These are phyloP conservation scores for Heterobasidion irregulare DNA, from an alignment of 1,284 basidiomycete genomes.

Conservation along the genomic window DNA sequence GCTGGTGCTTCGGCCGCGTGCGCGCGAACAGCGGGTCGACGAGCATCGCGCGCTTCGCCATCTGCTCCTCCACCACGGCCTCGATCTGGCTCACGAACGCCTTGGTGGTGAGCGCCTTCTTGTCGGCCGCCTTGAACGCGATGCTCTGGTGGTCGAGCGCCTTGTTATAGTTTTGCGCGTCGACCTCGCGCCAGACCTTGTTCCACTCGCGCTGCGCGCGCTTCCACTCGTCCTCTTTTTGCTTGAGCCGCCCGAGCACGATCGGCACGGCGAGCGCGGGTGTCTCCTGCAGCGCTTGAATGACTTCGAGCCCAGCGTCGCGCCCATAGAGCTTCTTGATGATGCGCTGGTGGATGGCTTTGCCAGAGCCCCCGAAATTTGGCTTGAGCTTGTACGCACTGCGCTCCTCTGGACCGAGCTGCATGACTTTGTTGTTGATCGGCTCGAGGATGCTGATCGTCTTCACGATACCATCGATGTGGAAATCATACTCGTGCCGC, in stretches of 20 bases:
- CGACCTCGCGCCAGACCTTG: conserved; percentile 97
- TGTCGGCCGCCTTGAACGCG: conserved; percentile 87
- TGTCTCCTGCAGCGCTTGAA: conserved; percentile 89
- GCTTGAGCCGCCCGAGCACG: conserved; percentile 86
- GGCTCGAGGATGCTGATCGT: conserved; percentile 92
- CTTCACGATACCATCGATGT: conserved; percentile 94
- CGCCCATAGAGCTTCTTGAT: conserved; percentile 97
- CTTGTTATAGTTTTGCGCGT: conserved; percentile 89
- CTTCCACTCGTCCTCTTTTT: conserved; percentile 99
- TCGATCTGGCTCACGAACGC: conserved; percentile 88
- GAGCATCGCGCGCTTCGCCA: conserved; percentile 67
- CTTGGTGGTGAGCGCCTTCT: conserved; percentile 83
- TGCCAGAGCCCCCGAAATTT: conserved; percentile 84
- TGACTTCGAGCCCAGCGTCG: conserved; percentile 82
- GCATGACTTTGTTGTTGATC: conserved; percentile 82
- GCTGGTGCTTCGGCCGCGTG: conserved; percentile 68
- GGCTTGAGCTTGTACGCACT: conserved; percentile 84
- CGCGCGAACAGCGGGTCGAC: conserved; percentile 73
- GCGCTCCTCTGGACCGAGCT: conserved; percentile 78
- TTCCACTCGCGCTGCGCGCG: conserved; percentile 99
- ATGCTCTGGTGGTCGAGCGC: conserved; percentile 92
- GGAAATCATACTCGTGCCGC: conserved; percentile 98
- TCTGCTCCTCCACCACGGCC: conserved; percentile 79
- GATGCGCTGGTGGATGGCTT: conserved; percentile 89
- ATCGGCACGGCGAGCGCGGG: conserved; percentile 90